Conservation (phyloP, 768 basidiomycete genomes). For the Pleurotus ostreatus region DNA sequence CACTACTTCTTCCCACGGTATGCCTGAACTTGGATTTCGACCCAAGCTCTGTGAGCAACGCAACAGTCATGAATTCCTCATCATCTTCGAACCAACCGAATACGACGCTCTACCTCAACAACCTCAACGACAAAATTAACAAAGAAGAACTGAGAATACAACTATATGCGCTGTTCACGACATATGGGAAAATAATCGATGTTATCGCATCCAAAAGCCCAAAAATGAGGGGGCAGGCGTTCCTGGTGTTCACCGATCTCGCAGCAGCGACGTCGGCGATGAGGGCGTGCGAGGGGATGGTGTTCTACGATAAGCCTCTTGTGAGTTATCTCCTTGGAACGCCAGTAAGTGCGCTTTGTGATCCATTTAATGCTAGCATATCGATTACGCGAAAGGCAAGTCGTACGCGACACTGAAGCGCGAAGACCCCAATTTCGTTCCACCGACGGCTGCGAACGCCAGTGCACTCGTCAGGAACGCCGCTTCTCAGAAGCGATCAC, state of each 20-base stretch:
- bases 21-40: no score
- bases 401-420: slow-evolving; percentile 78
- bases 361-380: slow-evolving; percentile 54
- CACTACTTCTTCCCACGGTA: no score
- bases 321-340: slow-evolving; percentile 44
- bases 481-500: slow-evolving; percentile 54
- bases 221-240: slow-evolving; percentile 92
- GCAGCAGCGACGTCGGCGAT: slow-evolving; percentile 88
- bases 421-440: slow-evolving; percentile 80
- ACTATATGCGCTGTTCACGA: slow-evolving; percentile 86
- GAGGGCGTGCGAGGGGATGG: slow-evolving; percentile 89
- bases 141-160: slow-evolving; percentile 84
- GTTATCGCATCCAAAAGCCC: slow-evolving; percentile 83
- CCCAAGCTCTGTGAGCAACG: no score
- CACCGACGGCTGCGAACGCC: slow-evolving; percentile 63
- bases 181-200: slow-evolving; percentile 92
- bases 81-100: slow-evolving; percentile 70
- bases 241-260: slow-evolving; percentile 92
- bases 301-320: slow-evolving; percentile 90
- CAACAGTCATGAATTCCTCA: no score
- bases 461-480: slow-evolving; percentile 35
- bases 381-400: slow-evolving; percentile 86
- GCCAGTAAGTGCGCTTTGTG: slow-evolving; percentile 8
- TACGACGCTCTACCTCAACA: slow-evolving; percentile 87
- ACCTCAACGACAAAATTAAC: slow-evolving; percentile 89